phyloP scores from a whole-genome alignment of 441 rosid species.

The Kokia cookei region DNA sequence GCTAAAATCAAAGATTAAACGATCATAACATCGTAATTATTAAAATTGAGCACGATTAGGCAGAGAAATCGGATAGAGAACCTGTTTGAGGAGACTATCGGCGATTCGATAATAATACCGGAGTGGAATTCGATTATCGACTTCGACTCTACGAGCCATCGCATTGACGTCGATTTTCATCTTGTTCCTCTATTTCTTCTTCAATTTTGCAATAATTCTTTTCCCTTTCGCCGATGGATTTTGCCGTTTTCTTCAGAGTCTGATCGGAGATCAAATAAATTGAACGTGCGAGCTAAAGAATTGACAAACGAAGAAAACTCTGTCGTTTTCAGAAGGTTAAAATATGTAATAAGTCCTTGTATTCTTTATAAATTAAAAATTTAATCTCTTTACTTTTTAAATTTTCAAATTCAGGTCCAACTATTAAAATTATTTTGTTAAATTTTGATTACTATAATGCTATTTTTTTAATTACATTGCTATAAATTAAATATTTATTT shows the following conservation, averaged over 20 bases:
- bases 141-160: slow-evolving; percentile 59
- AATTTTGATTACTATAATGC: too few species aligned
- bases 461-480: too few species aligned
- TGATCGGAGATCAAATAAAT: background rate
- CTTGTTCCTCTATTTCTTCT: background rate
- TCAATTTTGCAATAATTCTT: background rate
- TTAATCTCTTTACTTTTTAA: too few species aligned
- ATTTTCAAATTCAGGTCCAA: too few species aligned
- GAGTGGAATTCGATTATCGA: slow-evolving; percentile 80
- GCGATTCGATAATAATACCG: slow-evolving; percentile 78
- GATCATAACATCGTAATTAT: background rate
- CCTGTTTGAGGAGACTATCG: slow-evolving; percentile 90
- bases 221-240: slow-evolving; percentile 5
- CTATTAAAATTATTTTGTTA: too few species aligned
- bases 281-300: background rate
- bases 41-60: background rate
- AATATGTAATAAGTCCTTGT: too few species aligned
- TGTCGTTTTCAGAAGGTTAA: background rate
- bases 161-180: slow-evolving; percentile 69
- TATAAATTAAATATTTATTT: too few species aligned
- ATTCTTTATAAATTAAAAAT: too few species aligned
- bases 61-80: background rate
- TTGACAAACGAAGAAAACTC: slow-evolving; percentile 3
- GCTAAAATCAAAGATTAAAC: background rate
- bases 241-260: background rate